Evolutionary conservation across 202 grass and related monocot species (phyloP).

Genomic region (Miscanthus sacchariflorus): DNA sequence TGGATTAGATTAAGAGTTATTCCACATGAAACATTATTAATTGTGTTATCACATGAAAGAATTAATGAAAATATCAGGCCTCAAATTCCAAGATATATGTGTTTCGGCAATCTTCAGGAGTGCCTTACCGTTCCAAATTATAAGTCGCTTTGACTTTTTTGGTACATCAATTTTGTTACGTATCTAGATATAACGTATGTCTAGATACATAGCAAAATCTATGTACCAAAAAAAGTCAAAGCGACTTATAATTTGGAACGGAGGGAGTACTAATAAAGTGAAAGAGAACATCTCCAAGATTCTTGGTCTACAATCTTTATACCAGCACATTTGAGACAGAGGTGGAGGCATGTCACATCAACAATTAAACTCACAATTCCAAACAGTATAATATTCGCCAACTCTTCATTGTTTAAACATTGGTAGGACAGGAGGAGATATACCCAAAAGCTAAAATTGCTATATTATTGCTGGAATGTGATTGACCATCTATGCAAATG

Average conservation of each 20-base stretch:
- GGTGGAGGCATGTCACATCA: neutral
- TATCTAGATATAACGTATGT: too few species aligned
- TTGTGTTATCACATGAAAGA: neutral
- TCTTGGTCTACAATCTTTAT: neutral
- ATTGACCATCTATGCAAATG: neutral
- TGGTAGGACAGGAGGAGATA: neutral
- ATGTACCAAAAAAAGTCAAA: too few species aligned
- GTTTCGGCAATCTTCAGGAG: neutral
- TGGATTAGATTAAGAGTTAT: slow-evolving; percentile 25
- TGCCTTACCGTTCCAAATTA: neutral
- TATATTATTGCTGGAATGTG: slow-evolving; percentile 23
- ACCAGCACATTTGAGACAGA: neutral
- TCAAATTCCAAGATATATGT: neutral
- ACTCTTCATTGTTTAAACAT: slow-evolving; percentile 24
- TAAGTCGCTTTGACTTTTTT: too few species aligned
- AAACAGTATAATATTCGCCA: neutral
- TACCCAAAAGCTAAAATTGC: neutral
- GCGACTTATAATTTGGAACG: too few species aligned
- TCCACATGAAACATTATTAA: slow-evolving; percentile 2
- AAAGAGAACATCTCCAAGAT: neutral
- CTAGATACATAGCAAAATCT: too few species aligned
- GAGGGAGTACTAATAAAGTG: neutral
- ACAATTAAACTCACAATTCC: neutral
- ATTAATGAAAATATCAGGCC: neutral
- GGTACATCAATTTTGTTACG: too few species aligned